phyloP scores from a whole-genome alignment of 1,284 basidiomycete species.

The Malassezia brasiliensis region DNA sequence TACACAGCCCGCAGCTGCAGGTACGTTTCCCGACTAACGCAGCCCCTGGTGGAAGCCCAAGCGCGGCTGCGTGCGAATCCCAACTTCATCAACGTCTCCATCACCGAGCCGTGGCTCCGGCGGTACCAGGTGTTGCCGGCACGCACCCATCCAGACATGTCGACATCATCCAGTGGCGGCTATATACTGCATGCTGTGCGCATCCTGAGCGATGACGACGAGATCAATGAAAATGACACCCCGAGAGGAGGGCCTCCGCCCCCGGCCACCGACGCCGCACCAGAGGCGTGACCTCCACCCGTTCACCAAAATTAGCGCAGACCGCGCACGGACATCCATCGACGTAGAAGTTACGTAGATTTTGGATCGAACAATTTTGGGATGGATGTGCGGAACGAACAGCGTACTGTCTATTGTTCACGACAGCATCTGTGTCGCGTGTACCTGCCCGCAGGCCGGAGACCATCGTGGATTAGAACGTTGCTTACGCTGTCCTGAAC shows the following conservation, averaged over 20 bases:
- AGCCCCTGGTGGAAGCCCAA: slow-evolving; percentile 65
- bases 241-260: too few species aligned
- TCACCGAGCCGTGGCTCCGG: slow-evolving; percentile 81
- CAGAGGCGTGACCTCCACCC: background rate
- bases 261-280: too few species aligned
- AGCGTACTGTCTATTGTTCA: background rate
- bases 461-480: too few species aligned
- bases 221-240: too few species aligned
- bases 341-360: background rate
- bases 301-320: background rate
- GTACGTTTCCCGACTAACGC: background rate
- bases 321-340: slow-evolving; percentile 2
- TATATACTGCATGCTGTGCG: slow-evolving; percentile 74
- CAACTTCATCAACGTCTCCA: slow-evolving; percentile 64
- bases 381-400: background rate
- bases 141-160: slow-evolving; percentile 91
- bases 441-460: too few species aligned
- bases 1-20: slow-evolving; percentile 69
- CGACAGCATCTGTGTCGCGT: background rate
- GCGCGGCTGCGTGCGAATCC: slow-evolving; percentile 60
- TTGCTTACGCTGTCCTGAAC: too few species aligned
- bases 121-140: slow-evolving; percentile 90
- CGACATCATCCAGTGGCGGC: slow-evolving; percentile 75
- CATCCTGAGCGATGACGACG: slow-evolving; percentile 51
- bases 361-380: too few species aligned